Evolutionary conservation across 73 alveolate genomes (phyloP).

Genomic region (Paramecium sexaurelia): DNA sequence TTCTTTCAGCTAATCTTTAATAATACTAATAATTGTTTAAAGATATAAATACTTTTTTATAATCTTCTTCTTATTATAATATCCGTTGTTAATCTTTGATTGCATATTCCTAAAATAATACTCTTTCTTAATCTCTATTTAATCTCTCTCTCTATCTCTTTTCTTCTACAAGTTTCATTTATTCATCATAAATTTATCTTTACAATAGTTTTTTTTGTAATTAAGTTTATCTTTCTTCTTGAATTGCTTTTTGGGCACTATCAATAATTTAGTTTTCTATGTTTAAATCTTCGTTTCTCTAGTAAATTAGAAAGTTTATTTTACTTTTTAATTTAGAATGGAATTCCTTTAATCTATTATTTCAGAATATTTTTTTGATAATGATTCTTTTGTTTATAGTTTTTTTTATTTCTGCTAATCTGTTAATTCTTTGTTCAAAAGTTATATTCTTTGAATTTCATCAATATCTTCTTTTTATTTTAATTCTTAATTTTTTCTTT

Average conservation of each 20-base stretch:
- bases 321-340: not conserved
- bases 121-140: conserved; percentile 16
- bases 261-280: not conserved
- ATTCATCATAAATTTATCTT: not conserved
- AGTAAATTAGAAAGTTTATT: not conserved
- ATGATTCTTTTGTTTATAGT: not conserved
- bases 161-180: conserved; percentile 18
- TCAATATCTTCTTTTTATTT: not conserved
- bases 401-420: not conserved
- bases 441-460: not conserved
- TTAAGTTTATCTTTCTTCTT: not conserved
- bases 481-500: not conserved
- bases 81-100: not conserved
- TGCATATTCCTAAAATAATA: not conserved
- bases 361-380: conserved; percentile 6
- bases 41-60: not conserved
- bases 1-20: conserved; percentile 1
- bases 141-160: not conserved
- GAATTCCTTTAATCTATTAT: not conserved
- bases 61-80: not conserved
- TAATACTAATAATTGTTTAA: not conserved
- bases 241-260: not conserved
- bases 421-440: not conserved
- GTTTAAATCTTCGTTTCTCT: not conserved
- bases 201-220: not conserved